These are phyloP conservation scores for Petrea volubilis DNA, from an alignment of 257 asterid genomes.

Conservation along the genomic window DNA sequence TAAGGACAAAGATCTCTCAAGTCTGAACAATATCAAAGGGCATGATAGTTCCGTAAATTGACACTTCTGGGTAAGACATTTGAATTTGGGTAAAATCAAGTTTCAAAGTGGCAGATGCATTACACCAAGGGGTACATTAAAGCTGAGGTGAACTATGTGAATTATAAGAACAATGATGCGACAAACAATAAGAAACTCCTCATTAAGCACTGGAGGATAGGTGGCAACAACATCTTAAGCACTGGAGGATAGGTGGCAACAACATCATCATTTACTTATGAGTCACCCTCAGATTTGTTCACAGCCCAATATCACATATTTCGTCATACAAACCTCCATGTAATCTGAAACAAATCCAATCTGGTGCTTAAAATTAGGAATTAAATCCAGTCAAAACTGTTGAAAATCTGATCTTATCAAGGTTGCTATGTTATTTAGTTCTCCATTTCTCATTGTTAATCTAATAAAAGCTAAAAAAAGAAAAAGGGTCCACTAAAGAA, in stretches of 20 bases:
- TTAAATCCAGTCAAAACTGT: not conserved
- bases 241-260: too few relatives aligned
- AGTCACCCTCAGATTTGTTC: not conserved
- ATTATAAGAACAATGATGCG: not conserved
- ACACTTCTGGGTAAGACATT: not conserved
- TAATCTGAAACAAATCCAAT: not conserved
- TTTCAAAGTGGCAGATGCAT: conserved; percentile 5
- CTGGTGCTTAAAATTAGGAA: not conserved
- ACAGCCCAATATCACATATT: not conserved
- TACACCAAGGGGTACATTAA: not conserved
- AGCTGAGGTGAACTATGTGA: not conserved
- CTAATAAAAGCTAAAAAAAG: not conserved
- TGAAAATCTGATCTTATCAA: not conserved
- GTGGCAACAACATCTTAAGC: not conserved
- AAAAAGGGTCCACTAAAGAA: conserved; percentile 7
- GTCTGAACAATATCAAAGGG: not conserved
- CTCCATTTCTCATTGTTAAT: not conserved
- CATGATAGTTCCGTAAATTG: not conserved
- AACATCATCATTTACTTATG: not conserved
- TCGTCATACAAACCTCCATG: not conserved
- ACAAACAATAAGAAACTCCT: not conserved
- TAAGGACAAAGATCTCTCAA: not conserved
- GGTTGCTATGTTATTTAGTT: conserved; percentile 1
- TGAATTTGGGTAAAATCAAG: not conserved
- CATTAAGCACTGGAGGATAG: not conserved